Conservation (phyloP, 23 red algal species). For the Gracilariopsis chorda region DNA sequence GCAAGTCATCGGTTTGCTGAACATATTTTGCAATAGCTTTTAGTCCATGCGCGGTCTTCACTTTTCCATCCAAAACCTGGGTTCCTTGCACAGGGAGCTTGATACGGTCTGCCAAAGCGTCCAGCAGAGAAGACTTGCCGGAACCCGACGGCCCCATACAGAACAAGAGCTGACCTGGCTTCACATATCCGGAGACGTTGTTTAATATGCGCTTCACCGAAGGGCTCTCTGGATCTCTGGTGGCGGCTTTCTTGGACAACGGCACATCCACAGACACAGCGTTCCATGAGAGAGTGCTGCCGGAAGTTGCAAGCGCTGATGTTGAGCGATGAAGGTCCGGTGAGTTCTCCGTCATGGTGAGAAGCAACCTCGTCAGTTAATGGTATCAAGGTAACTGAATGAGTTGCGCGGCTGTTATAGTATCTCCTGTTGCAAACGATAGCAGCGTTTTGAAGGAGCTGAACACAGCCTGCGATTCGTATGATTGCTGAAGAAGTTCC, state of each 20-base stretch:
- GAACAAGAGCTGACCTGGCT: conserved; percentile 87
- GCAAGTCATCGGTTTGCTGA: conserved; percentile 79
- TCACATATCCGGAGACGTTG: conserved; percentile 44
- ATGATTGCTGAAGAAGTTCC: no score
- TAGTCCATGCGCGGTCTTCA: conserved; percentile 32
- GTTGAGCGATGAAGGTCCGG: no score
- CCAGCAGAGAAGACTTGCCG: conserved; percentile 82
- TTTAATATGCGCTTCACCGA: conserved; percentile 6
- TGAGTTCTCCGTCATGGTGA: no score
- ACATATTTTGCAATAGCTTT: conserved; percentile 72
- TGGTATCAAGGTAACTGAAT: no score
- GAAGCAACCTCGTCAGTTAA: no score
- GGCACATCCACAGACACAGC: neutral
- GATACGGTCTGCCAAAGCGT: conserved; percentile 68
- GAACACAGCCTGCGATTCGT: no score
- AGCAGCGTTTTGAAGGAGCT: no score
- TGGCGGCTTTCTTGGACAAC: neutral
- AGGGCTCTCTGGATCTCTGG: neutral
- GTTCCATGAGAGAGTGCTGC: conserved; percentile 8
- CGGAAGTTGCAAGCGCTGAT: neutral
- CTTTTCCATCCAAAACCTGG: conserved; percentile 44
- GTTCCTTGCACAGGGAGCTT: conserved; percentile 62
- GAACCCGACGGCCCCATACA: conserved; percentile 88
- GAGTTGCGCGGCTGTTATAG: no score
- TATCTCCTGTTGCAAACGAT: no score